These are phyloP conservation scores for Mucor sp. DNA, from an alignment of 371 early-diverging fungal genomes.

Conservation along the genomic window DNA sequence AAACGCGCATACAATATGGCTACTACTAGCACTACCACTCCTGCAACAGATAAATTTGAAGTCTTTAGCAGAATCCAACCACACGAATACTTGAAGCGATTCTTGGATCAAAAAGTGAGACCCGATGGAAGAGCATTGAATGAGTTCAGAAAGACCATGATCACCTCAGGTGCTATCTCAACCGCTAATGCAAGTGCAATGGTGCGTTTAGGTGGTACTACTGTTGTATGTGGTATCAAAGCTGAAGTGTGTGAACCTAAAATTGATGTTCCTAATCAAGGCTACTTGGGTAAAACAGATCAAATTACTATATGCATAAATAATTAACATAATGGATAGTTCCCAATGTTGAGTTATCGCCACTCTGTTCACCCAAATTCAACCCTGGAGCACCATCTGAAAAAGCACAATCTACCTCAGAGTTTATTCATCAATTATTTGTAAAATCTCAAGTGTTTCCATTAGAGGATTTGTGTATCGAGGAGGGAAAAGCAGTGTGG, in stretches of 20 bases:
- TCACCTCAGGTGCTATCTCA: conserved; percentile 71
- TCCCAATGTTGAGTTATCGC: conserved; percentile 90
- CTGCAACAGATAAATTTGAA: conserved; percentile 38
- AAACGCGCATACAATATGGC: conserved; percentile 5
- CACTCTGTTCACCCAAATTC: conserved; percentile 84
- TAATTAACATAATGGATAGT: conserved; percentile 45
- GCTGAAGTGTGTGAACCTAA: conserved; percentile 92
- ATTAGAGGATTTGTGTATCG: conserved; percentile 79
- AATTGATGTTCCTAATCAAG: conserved; percentile 66
- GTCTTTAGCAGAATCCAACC: conserved; percentile 81
- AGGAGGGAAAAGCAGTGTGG: conserved; percentile 86
- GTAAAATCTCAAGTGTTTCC: conserved; percentile 65
- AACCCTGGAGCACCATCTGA: conserved; percentile 89
- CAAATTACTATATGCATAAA: not conserved
- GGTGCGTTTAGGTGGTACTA: conserved; percentile 88
- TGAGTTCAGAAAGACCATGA: conserved; percentile 63
- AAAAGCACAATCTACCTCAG: conserved; percentile 83
- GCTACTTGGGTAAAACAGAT: conserved; percentile 70
- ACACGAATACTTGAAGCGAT: conserved; percentile 83
- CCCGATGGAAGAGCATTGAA: conserved; percentile 80
- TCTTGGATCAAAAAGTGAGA: conserved; percentile 75
- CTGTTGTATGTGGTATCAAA: conserved; percentile 92
- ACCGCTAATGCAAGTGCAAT: conserved; percentile 89
- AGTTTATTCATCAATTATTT: conserved; percentile 73
- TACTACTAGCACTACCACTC: not conserved